Evolutionary conservation across 2,329 filamentous ascomycete species (phyloP).

Genomic region (Dryadomyces quercus-mongolicae): DNA sequence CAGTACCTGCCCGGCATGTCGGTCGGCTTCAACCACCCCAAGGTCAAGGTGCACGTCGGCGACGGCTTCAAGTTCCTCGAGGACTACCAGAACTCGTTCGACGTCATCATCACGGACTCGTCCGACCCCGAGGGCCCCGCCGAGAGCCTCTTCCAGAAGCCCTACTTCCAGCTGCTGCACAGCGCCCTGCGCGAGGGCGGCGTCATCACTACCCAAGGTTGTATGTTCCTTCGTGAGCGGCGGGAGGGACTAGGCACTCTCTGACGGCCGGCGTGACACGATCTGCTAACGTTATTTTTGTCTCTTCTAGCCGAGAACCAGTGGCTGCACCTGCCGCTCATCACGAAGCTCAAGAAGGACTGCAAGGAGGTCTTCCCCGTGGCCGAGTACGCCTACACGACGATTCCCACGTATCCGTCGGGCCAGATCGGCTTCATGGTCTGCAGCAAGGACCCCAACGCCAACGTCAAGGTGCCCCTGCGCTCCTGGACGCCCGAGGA

Average conservation of each 20-base stretch:
- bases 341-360: conserved; percentile 89
- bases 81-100: conserved; percentile 93
- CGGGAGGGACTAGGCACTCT: conserved; percentile 1
- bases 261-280: background rate
- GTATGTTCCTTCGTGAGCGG: conserved; percentile 51
- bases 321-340: conserved; percentile 93
- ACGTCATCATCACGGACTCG: conserved; percentile 99
- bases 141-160: conserved; percentile 94
- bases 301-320: conserved; percentile 79
- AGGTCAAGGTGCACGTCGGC: conserved; percentile 82
- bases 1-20: conserved; percentile 93
- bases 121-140: conserved; percentile 95
- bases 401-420: conserved; percentile 96
- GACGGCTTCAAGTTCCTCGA: conserved; percentile 98
- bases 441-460: conserved; percentile 84
- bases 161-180: conserved; percentile 90
- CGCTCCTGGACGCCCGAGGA: conserved; percentile 74
- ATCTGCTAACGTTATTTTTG: background rate
- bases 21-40: conserved; percentile 85
- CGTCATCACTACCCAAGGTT: conserved; percentile 99
- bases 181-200: conserved; percentile 87
- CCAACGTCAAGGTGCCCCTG: conserved; percentile 75
- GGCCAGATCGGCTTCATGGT: conserved; percentile 99
- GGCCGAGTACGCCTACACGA: conserved; percentile 97
- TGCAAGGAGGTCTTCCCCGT: conserved; percentile 96